Evolutionary conservation across 2,329 filamentous ascomycete genomes (phyloP).

Genomic region (Clonostachys sp.): DNA sequence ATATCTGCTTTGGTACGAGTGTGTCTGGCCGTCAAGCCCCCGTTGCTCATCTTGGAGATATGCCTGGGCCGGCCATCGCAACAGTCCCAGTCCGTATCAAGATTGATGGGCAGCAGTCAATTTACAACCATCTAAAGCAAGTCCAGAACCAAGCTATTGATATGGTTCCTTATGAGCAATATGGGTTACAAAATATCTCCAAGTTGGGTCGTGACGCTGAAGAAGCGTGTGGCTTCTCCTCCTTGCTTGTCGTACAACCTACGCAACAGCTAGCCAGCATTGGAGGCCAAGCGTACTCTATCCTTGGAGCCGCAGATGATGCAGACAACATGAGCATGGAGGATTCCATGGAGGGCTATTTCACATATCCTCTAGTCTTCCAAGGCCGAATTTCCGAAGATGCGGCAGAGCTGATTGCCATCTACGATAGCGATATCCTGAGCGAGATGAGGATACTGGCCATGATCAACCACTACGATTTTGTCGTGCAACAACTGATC

Average conservation of each 20-base stretch:
- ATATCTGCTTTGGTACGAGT: neutral
- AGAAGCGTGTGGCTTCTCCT: neutral
- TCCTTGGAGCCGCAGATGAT: neutral
- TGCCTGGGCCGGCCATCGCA: conserved; percentile 4
- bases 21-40: neutral
- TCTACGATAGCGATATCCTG: conserved; percentile 3
- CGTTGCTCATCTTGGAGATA: conserved; percentile 1
- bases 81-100: conserved; percentile 5
- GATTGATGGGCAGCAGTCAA: conserved; percentile 1
- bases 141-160: conserved; percentile 5
- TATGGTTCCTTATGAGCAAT: conserved; percentile 10
- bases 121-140: conserved; percentile 2
- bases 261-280: neutral
- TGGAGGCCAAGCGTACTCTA: neutral
- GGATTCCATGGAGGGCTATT: conserved; percentile 4
- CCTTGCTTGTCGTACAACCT: conserved; percentile 1
- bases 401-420: conserved; percentile 1
- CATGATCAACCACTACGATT: conserved; percentile 6
- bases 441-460: conserved; percentile 4
- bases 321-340: neutral
- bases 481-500: conserved; percentile 7
- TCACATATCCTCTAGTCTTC: conserved; percentile 6
- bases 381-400: conserved; percentile 2
- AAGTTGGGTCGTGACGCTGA: conserved; percentile 3
- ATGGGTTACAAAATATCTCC: conserved; percentile 7